Evolutionary conservation across 208 protist species (phyloP).

Genomic region (Acanthamoeba castellanii): DNA sequence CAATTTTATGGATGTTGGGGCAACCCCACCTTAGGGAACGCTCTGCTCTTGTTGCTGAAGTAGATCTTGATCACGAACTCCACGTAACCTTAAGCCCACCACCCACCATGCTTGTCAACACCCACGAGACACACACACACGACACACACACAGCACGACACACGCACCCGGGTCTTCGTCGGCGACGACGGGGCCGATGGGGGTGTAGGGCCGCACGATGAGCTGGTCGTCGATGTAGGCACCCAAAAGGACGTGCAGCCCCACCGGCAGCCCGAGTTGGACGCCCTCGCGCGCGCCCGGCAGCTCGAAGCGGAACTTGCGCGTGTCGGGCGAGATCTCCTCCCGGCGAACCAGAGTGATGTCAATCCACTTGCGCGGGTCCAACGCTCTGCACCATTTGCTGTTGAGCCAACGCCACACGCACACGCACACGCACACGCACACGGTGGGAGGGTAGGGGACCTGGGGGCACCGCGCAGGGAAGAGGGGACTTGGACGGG

Average conservation of each 20-base stretch:
- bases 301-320: not conserved
- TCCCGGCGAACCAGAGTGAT: not conserved
- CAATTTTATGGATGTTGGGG: not conserved
- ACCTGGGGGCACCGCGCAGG: not conserved
- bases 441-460: too few relatives aligned
- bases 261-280: not conserved
- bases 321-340: conserved; percentile 9
- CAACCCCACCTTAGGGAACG: not conserved
- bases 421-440: not conserved
- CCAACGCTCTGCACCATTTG: not conserved
- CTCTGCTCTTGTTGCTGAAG: not conserved
- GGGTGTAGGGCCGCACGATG: conserved; percentile 40
- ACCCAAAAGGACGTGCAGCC: not conserved
- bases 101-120: too few relatives aligned
- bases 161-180: not conserved
- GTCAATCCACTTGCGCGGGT: conserved; percentile 28
- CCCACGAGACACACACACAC: not conserved
- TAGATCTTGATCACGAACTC: conserved; percentile 54
- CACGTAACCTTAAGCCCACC: not conserved
- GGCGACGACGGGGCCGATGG: not conserved
- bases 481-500: not conserved
- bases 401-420: not conserved
- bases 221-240: conserved; percentile 19
- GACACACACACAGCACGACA: not conserved
- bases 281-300: not conserved